Evolutionary conservation across 805 yeast genomes (phyloP), one percentile per base, ranked within the genome.

Genomic region (Saccharomycopsis javanensis): DNA sequence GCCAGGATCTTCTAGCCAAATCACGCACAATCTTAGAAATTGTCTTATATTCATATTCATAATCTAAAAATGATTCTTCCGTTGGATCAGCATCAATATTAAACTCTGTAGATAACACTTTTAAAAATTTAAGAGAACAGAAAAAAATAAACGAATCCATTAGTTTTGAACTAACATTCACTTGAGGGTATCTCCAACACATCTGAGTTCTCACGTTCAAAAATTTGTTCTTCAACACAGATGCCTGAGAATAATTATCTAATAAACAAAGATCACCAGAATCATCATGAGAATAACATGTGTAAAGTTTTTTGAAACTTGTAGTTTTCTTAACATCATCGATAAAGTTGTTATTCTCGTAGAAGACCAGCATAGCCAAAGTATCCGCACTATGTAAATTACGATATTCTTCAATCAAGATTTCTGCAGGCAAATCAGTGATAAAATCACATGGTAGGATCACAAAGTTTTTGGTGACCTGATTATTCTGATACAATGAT

Each of bases 381-480:
- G 86, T 69, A 61, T 87, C 88, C 30, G 75, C 71, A 45, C 79
- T 85, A 23, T 79, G 80, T 64, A 83, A 82, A 62, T 83, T 83
- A 65, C 97, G 76, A 68, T 84, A 91, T 54, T 85, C 86, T 66
- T 92, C 96, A 50, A 90, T 81, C 33, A 94, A 76, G 18, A 85
- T 85, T 65, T 88, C 92, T 10, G 98, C 96, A 3, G 96, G 96
- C 38, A 92, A 74, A 67, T 91, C 92, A 1, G 98, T 90, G 55
- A 95, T 76, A 67, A 94, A 88, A 69, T 95, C 99, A 72, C 97
- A 92, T 6, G 98, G 97, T 56, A 94, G 71, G 33, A 94, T 70
- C n/a, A 90, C 88, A 65, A 89, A 84, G 66, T 84, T 83, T 34
- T 75, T 66, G 55, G 67, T 62, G 31, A 72, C 65, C 55, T 71